Evolutionary conservation across 805 yeast genomes (phyloP), one percentile per base, ranked within the genome.

Genomic region (Cyberlindnera maclurae): DNA sequence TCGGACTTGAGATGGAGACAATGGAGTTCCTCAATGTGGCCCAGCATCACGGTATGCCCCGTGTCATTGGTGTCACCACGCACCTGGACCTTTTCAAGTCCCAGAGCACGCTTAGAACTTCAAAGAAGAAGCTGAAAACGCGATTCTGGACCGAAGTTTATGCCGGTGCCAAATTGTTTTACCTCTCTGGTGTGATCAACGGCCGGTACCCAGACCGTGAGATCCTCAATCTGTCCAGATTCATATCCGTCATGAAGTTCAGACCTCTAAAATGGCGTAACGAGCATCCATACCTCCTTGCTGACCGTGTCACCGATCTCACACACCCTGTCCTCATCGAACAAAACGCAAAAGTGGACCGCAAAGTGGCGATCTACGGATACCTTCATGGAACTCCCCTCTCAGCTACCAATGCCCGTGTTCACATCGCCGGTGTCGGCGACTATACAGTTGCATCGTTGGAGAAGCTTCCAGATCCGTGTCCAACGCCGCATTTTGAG

Each of bases 211-310:
- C 98, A 2, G 99, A 93, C 60, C 73, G 98, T 52, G 99, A 93
- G 59, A 84, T 93, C 44, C 68, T 93, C 44, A 93, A 93, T 56
- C 70, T 93, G 52, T 82, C 95, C 3, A 71, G 99, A 49, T 93
- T 94, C 58, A 84, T 93, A 39, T 81, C 94, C 5, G 97, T 90
- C 33, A 90, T 94, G 97, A 93, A 94, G 60, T 94, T 94, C 63
- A 76, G 98, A 56, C 99, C 99, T n/a, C 69, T 94, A 51, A 93
- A 93, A 60, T 93, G 99, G 99, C 78, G 98, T 67, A 93, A 90
- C 59, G 97, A 93, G 66, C 99, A 93, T 66, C 95, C 97, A 4
- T 93, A 93, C 57, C 60, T 93, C 51, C 67, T 93, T 43, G 88
- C 90, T 12, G 99, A 93, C 58, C 75, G 98, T 58, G 70, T 90